phyloP scores from a whole-genome alignment of 805 yeast species.

The Sugiyamaella valdiviana region DNA sequence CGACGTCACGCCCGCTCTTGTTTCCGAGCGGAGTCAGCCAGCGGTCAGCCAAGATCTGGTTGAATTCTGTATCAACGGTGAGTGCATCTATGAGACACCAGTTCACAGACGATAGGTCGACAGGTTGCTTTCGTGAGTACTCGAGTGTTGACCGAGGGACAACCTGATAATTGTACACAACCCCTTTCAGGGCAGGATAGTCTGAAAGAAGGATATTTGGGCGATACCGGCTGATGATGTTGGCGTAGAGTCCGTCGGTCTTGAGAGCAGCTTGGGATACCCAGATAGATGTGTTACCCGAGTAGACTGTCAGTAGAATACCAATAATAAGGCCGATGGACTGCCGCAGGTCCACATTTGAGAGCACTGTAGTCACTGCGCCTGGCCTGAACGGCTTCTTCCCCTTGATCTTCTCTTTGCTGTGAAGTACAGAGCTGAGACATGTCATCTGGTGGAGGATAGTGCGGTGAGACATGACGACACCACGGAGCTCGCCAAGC shows the following conservation, averaged over 20 bases:
- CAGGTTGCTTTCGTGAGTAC: conserved; percentile 64
- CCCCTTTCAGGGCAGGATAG: conserved; percentile 81
- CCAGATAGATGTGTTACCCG: conserved; percentile 80
- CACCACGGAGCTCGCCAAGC: conserved; percentile 86
- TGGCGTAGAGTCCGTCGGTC: conserved; percentile 81
- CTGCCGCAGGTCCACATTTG: conserved; percentile 62
- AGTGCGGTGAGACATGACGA: conserved; percentile 84
- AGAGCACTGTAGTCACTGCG: conserved; percentile 45
- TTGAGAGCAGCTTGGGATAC: conserved; percentile 68
- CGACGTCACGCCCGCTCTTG: conserved; percentile 61
- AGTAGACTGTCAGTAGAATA: conserved; percentile 67
- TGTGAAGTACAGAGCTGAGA: conserved; percentile 56
- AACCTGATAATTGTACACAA: conserved; percentile 86
- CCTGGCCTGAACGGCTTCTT: conserved; percentile 47
- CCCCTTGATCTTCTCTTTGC: conserved; percentile 34
- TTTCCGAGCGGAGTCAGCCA: conserved; percentile 92
- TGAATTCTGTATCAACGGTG: conserved; percentile 88
- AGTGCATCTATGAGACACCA: conserved; percentile 89
- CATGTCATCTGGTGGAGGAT: conserved; percentile 83
- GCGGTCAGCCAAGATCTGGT: conserved; percentile 79
- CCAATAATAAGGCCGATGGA: conserved; percentile 86
- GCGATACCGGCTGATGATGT: conserved; percentile 60
- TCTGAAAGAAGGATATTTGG: conserved; percentile 78
- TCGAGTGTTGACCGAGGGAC: conserved; percentile 80
- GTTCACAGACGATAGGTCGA: conserved; percentile 70